These are phyloP conservation scores for Phanerochaete sordida DNA, from an alignment of 768 basidiomycete genomes.

Conservation along the genomic window DNA sequence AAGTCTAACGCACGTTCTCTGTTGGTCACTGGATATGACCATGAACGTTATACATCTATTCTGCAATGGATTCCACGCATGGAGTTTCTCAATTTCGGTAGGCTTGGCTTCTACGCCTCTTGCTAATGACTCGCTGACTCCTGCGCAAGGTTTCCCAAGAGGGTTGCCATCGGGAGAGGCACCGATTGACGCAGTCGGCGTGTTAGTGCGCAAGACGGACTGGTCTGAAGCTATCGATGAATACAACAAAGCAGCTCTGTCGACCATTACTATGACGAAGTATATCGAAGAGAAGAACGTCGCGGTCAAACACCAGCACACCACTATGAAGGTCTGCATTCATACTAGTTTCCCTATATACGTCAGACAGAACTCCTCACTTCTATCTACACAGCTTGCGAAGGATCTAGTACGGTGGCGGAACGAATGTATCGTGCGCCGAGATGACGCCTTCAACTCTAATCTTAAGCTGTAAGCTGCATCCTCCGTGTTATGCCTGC, in stretches of 20 bases:
- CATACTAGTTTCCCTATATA: too few species aligned
- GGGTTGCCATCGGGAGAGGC: too few species aligned
- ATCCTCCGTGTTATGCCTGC: neutral
- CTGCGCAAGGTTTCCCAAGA: too few species aligned
- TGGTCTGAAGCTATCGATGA: constrained; percentile 20
- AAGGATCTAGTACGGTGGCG: constrained; percentile 12
- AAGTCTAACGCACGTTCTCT: neutral
- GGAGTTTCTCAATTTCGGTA: neutral
- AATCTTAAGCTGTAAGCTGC: constrained; percentile 13
- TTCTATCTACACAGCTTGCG: neutral
- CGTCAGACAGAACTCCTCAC: neutral
- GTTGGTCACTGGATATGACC: neutral
- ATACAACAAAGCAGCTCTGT: constrained; percentile 16
- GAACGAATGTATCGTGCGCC: neutral
- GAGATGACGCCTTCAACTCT: neutral
- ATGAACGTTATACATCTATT: constrained; percentile 10
- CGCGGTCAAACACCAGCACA: constrained; percentile 7
- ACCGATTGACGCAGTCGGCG: neutral
- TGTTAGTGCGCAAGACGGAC: neutral
- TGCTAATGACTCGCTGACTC: too few species aligned
- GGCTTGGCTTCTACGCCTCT: neutral
- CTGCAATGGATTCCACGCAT: constrained; percentile 13
- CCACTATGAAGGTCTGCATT: constrained; percentile 12
- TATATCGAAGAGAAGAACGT: constrained; percentile 13
- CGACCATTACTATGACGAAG: constrained; percentile 4